Evolutionary conservation across 108 stramenopile species (phyloP).

Genomic region (Stephanodiscus minutulus): DNA sequence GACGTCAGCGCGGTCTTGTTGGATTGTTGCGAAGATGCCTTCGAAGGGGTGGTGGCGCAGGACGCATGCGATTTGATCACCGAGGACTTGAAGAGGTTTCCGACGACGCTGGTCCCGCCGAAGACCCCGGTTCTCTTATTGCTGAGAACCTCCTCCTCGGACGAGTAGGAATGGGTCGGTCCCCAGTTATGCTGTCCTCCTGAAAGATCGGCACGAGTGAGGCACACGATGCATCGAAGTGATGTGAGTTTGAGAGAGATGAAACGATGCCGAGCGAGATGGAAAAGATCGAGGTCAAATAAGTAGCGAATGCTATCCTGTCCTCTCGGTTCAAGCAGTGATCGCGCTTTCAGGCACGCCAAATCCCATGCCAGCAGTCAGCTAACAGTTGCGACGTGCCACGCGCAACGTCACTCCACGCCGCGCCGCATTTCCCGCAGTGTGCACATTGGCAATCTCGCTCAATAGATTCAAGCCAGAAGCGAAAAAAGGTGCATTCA

Average conservation of each 20-base stretch:
- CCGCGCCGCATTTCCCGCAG: too few species aligned
- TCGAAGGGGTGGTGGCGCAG: neutral
- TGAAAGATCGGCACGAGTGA: neutral
- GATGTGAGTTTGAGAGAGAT: neutral
- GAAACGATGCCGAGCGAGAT: conserved; percentile 1
- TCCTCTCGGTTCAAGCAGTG: too few species aligned
- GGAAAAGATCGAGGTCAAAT: too few species aligned
- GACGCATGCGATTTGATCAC: neutral
- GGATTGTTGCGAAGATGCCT: neutral
- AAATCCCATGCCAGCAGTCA: too few species aligned
- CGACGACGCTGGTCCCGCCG: too few species aligned
- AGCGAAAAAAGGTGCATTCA: too few species aligned
- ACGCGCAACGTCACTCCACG: too few species aligned
- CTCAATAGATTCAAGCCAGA: too few species aligned
- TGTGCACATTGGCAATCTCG: too few species aligned
- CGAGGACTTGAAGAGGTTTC: conserved; percentile 1
- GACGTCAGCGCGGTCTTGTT: conserved; percentile 5
- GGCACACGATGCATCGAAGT: neutral
- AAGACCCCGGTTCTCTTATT: neutral
- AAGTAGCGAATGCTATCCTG: too few species aligned
- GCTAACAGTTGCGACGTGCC: too few species aligned
- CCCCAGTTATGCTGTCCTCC: conserved; percentile 1
- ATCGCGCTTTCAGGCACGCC: too few species aligned
- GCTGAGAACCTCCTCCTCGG: neutral
- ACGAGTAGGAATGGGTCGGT: neutral